Conservation (phyloP, 805 yeast genomes). For the Wickerhamomyces queroliae region DNA sequence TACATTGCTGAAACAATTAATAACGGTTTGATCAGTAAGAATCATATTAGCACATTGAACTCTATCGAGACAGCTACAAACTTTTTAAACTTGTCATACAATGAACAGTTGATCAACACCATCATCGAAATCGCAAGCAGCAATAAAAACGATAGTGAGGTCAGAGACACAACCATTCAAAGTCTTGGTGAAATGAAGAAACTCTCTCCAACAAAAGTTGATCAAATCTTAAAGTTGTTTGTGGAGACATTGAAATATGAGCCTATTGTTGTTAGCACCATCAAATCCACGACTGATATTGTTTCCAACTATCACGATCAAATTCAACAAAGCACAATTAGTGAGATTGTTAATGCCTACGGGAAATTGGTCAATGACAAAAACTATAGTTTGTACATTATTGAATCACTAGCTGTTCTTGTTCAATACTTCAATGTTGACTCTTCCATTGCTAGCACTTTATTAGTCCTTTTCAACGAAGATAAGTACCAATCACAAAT, state of each 20-base stretch:
- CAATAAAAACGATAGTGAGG: constrained; percentile 29
- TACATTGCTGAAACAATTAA: constrained; percentile 23
- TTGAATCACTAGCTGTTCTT: constrained; percentile 18
- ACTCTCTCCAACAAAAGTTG: constrained; percentile 20
- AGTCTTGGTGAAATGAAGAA: constrained; percentile 24
- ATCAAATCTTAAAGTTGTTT: constrained; percentile 25
- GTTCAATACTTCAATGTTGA: constrained; percentile 15
- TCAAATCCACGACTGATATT: constrained; percentile 21
- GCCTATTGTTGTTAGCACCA: constrained; percentile 26
- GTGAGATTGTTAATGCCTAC: constrained; percentile 9
- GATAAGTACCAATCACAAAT: constrained; percentile 16
- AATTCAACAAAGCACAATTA: constrained; percentile 6
- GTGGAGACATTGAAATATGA: constrained; percentile 28
- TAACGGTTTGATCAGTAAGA: constrained; percentile 27
- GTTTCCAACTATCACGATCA: constrained; percentile 12
- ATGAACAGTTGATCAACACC: constrained; percentile 16
- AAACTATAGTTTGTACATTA: constrained; percentile 9
- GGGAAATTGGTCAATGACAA: constrained; percentile 7
- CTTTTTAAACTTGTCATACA: constrained; percentile 18
- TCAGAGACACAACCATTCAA: constrained; percentile 30
- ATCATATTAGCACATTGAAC: constrained; percentile 28
- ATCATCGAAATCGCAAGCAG: constrained; percentile 29
- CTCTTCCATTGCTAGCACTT: constrained; percentile 13
- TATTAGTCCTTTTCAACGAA: constrained; percentile 12
- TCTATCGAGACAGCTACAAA: constrained; percentile 27